Conservation (phyloP, 495 filamentous ascomycete species). For the Xylaria intraflava region DNA sequence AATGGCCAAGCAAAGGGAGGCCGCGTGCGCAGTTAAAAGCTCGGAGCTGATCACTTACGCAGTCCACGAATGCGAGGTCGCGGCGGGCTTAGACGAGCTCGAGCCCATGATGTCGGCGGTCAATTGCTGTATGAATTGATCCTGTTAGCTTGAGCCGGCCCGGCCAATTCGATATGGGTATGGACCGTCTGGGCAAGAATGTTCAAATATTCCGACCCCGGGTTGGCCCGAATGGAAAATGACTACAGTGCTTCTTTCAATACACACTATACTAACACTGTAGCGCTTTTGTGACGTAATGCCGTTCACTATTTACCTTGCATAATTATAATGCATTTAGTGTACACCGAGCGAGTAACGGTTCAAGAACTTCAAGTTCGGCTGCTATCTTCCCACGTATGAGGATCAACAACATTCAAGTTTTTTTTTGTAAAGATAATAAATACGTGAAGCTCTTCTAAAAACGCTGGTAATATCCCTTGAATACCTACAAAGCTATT, state of each 20-base stretch:
- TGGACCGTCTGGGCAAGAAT: neutral
- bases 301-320: no score
- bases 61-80: conserved; percentile 42
- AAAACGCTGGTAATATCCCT: no score
- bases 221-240: conserved; percentile 10
- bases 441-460: no score
- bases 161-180: conserved; percentile 8
- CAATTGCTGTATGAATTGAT: conserved; percentile 9
- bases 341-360: no score
- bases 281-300: neutral
- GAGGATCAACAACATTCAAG: no score
- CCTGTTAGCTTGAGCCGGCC: conserved; percentile 4
- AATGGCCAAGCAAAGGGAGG: conserved; percentile 2
- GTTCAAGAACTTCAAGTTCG: no score
- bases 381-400: no score
- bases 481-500: no score
- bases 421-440: no score
- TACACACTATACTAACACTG: neutral
- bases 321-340: no score
- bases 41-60: conserved; percentile 27
- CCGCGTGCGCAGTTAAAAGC: neutral
- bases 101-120: conserved; percentile 38
- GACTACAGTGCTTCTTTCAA: neutral
- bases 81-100: conserved; percentile 42
- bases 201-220: conserved; percentile 14